Base-by-base conservation (phyloP, 2,329 filamentous ascomycete species). In the Sclerotiophoma versabilis region DNA sequence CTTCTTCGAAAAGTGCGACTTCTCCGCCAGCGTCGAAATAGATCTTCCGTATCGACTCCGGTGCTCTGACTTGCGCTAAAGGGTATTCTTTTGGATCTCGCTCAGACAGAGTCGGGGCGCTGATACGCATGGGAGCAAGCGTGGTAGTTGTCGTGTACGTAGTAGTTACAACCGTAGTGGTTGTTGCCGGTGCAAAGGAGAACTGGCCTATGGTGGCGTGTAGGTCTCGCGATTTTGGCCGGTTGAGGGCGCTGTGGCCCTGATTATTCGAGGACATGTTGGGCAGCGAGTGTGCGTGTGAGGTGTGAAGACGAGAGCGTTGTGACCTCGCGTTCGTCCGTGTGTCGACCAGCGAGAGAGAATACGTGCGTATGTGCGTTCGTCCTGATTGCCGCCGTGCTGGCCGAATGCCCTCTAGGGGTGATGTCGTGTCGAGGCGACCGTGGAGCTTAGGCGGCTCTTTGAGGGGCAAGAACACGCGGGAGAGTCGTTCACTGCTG, bases 61-160 rank as follows among this genome's bases (percentile, higher is more conserved):
- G 95, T 1, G 93, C 96, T 1, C 91, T 89, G 43, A 90, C 87
- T 58, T 85, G 83, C 30, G 93, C 93, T 25, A 99, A 81, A 32
- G 95, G 95, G 73, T 96, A 99, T 66, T 95, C 87, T 73, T 96
- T 96, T 12, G 89, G 83, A 75, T 98, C 92, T 53, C 96, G 85
- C 48, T 87, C 83, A 54, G 84, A 80, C 27, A 92, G 82, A 45
- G 87, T 84, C 20, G 91, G 89, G 54, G 90, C 85, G 61, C 86
- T 87, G 63, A 96, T 86, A 50, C 91, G 81, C 53, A 97, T 81
- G n/a, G 92, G 92, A 39, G 93, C 93, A 63, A 95, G 96, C 14
- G 81, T 76, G 76, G 91, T 82, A 74, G 87, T 92, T 1, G 93
- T 96, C 0, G 92, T 96, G 0, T 92, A 97, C 0, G 93, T 97